Percentiles rank a stretch among this genome's conserved stretches.
phyloP scores from a whole-genome alignment of 1,139 yeast genomes.

The Candida glucosophila region DNA sequence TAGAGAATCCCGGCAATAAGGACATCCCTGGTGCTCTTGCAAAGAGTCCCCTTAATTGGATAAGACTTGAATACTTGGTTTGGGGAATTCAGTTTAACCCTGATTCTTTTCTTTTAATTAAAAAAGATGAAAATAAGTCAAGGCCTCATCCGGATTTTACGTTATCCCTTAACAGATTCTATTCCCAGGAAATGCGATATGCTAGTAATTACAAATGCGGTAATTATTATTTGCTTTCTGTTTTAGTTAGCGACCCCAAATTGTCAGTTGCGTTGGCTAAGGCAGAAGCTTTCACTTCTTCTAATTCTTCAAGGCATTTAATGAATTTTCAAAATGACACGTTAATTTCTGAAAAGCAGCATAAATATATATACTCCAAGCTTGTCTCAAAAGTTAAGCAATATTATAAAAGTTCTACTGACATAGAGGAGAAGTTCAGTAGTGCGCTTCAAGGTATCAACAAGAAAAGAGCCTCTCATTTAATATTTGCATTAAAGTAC shows the following conservation, averaged over 20 bases:
- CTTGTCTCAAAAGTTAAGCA: conserved; percentile 9
- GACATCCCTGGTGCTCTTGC: conserved; percentile 10
- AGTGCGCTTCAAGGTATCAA: conserved; percentile 13
- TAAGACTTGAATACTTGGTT: conserved; percentile 18
- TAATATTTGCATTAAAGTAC: conserved; percentile 37
- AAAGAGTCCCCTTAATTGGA: conserved; percentile 15
- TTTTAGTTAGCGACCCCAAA: conserved; percentile 8
- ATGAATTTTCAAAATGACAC: conserved; percentile 1
- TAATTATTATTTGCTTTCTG: conserved; percentile 5
- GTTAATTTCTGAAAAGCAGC: conserved; percentile 12
- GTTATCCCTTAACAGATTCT: conserved; percentile 10
- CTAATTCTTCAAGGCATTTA: conserved; percentile 1
- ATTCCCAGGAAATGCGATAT: conserved; percentile 7
- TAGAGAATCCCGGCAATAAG: conserved; percentile 7
- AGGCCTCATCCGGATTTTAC: conserved; percentile 7
- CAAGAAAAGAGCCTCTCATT: conserved; percentile 29
- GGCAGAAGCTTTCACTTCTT: conserved; percentile 8
- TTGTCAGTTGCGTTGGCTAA: conserved; percentile 12
- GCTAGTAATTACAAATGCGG: conserved; percentile 11
- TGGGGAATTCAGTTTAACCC: conserved; percentile 22
- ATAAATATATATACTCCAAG: conserved; percentile 7
- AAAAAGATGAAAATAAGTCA: conserved; percentile 3
- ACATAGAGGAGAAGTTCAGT: conserved; percentile 11
- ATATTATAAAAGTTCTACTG: conserved; percentile 10
- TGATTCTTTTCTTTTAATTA: conserved; percentile 12